phyloP scores from a whole-genome alignment of 345 rosid genomes.

The Eucalyptus tenuipes region DNA sequence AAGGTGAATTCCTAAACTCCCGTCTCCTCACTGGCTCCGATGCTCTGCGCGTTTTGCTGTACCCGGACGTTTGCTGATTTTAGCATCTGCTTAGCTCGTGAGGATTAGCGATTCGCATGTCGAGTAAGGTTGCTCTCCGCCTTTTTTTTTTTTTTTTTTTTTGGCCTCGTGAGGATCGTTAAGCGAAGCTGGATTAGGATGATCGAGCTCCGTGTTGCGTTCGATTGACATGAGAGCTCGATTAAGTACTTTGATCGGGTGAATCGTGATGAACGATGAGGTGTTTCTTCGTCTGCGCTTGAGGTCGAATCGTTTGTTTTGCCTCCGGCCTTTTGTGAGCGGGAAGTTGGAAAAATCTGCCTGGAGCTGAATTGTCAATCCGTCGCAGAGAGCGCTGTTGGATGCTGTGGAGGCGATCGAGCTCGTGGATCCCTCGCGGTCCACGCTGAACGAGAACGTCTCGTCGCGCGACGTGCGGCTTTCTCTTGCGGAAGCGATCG shows the following conservation, averaged over 20 bases:
- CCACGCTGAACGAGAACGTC: constrained; percentile 23
- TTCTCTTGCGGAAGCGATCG: constrained; percentile 6
- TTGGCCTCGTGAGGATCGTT: background rate
- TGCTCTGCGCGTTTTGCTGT: background rate
- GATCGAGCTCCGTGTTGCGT: background rate
- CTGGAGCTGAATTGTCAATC: background rate
- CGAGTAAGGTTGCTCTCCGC: background rate
- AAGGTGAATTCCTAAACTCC: background rate
- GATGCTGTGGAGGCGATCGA: constrained; percentile 20
- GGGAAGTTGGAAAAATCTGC: background rate
- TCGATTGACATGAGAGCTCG: background rate
- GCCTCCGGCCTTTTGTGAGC: background rate
- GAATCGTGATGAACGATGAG: background rate
- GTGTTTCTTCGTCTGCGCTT: background rate
- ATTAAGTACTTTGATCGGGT: background rate
- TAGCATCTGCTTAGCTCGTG: background rate
- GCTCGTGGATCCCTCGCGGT: constrained; percentile 37
- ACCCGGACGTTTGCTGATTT: background rate
- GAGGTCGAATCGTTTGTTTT: background rate
- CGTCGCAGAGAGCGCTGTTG: constrained; percentile 10
- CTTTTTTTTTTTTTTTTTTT: rapidly evolving
- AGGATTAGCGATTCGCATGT: background rate
- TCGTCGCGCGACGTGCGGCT: constrained; percentile 5
- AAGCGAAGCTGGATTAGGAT: background rate
- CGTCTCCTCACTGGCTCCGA: background rate